A percentile compares a stretch with the other conserved stretches of the same genome.
These are phyloP conservation scores for Cordyceps javanica DNA, from an alignment of 2,329 filamentous ascomycete species.

Conservation along the genomic window DNA sequence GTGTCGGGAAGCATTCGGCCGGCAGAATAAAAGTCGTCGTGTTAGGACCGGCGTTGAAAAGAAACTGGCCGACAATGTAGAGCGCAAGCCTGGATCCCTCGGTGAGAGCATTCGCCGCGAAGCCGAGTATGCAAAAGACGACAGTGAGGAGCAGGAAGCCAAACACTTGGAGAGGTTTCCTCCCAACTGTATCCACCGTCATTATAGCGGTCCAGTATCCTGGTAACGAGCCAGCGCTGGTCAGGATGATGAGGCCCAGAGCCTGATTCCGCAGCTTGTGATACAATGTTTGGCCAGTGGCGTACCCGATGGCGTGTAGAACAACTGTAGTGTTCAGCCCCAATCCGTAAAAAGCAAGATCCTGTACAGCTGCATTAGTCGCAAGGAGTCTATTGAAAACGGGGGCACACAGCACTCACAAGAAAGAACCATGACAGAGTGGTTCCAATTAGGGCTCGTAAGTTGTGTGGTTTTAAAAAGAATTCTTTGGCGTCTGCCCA, in stretches of 20 bases:
- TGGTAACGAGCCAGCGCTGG: conserved; percentile 70
- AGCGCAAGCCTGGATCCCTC: conserved; percentile 49
- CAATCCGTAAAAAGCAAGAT: conserved; percentile 63
- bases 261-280: conserved; percentile 64
- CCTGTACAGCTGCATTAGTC: conserved; percentile 31
- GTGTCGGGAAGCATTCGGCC: conserved; percentile 58
- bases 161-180: conserved; percentile 66
- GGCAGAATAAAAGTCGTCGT: conserved; percentile 61
- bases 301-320: conserved; percentile 66
- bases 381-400: background rate
- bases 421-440: conserved; percentile 79
- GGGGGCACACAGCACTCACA: conserved; percentile 25
- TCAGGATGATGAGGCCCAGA: conserved; percentile 69
- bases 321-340: conserved; percentile 72
- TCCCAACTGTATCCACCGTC: conserved; percentile 67
- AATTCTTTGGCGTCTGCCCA: conserved; percentile 62
- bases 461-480: conserved; percentile 63
- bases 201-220: conserved; percentile 75
- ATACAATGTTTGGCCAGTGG: conserved; percentile 57
- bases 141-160: conserved; percentile 57
- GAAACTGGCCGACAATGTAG: conserved; percentile 59
- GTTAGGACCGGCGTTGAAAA: conserved; percentile 62
- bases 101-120: conserved; percentile 45
- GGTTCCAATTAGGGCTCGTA: conserved; percentile 67
- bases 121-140: conserved; percentile 58